Evolutionary conservation across 2,329 filamentous ascomycete genomes (phyloP).

Genomic region (Sporothrix humicola): DNA sequence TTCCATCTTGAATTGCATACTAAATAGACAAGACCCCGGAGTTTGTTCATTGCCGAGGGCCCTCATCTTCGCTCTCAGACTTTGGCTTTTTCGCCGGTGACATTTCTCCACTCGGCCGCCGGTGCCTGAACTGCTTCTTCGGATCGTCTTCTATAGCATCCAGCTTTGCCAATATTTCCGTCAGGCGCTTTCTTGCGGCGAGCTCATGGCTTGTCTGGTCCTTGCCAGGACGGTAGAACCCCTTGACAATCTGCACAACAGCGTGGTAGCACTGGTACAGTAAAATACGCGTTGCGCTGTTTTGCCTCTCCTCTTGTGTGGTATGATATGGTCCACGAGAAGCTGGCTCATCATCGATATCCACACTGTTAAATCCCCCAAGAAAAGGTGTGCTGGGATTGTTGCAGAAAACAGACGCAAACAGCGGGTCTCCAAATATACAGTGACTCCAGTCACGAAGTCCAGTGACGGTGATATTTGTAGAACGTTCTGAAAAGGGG

Average conservation of each 20-base stretch:
- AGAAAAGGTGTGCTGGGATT: conserved; percentile 53
- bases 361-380: conserved; percentile 51
- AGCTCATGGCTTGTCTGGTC: conserved; percentile 59
- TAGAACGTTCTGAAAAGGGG: background rate
- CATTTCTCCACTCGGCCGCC: conserved; percentile 49
- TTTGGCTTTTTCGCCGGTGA: conserved; percentile 54
- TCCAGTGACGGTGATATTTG: conserved; percentile 51
- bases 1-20: background rate
- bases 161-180: conserved; percentile 53
- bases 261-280: conserved; percentile 66
- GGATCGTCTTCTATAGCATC: conserved; percentile 43
- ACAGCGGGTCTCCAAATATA: conserved; percentile 64
- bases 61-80: conserved; percentile 38
- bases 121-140: conserved; percentile 45
- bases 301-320: conserved; percentile 35
- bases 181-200: conserved; percentile 58
- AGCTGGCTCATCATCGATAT: background rate
- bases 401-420: conserved; percentile 57
- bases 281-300: conserved; percentile 54
- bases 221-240: conserved; percentile 59
- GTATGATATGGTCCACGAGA: conserved; percentile 17
- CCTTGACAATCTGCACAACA: conserved; percentile 56
- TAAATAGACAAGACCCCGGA: background rate
- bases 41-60: background rate
- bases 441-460: conserved; percentile 65